A percentile compares a stretch with the other conserved stretches of the same genome.
phyloP scores from a whole-genome alignment of 2,329 filamentous ascomycete genomes.

The Colletotrichum lini region DNA sequence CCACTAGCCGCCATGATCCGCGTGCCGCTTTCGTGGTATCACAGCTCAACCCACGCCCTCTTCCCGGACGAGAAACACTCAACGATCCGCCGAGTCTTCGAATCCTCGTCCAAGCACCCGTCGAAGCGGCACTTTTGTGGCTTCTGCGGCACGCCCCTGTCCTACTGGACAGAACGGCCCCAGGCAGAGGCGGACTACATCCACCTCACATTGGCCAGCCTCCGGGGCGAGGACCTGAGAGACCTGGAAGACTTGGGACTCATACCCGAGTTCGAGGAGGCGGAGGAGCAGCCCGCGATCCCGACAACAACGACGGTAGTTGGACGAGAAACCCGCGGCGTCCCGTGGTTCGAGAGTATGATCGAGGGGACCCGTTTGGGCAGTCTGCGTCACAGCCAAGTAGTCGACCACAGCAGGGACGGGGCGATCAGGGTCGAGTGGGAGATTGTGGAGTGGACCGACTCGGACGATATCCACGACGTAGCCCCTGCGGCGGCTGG shows the following conservation, averaged over 20 bases:
- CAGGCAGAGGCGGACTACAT: slow-evolving; percentile 82
- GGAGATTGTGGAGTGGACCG: slow-evolving; percentile 84
- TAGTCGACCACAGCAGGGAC: slow-evolving; percentile 69
- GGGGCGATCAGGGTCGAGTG: slow-evolving; percentile 80
- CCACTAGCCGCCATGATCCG: slow-evolving; percentile 87
- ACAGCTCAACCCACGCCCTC: slow-evolving; percentile 80
- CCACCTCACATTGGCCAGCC: slow-evolving; percentile 83
- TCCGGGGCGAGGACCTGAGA: slow-evolving; percentile 78
- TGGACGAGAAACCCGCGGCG: slow-evolving; percentile 75
- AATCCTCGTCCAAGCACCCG: slow-evolving; percentile 69
- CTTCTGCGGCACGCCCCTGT: slow-evolving; percentile 89
- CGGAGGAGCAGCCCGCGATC: slow-evolving; percentile 45
- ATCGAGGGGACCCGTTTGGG: slow-evolving; percentile 82
- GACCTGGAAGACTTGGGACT: slow-evolving; percentile 82
- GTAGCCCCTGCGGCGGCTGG: slow-evolving; percentile 48
- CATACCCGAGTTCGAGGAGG: slow-evolving; percentile 65
- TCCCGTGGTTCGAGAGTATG: slow-evolving; percentile 90
- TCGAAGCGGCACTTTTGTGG: slow-evolving; percentile 88
- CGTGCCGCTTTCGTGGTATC: slow-evolving; percentile 86
- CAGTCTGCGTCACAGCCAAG: slow-evolving; percentile 73
- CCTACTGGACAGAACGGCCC: slow-evolving; percentile 85
- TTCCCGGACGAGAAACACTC: slow-evolving; percentile 82
- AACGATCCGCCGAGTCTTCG: slow-evolving; percentile 77
- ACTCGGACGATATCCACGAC: slow-evolving; percentile 57
- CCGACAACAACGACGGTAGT: slow-evolving; percentile 52